Evolutionary conservation across 495 filamentous ascomycete genomes (phyloP), one percentile per base, ranked within the genome.

Genomic region (Polyplosphaeria fusca): DNA sequence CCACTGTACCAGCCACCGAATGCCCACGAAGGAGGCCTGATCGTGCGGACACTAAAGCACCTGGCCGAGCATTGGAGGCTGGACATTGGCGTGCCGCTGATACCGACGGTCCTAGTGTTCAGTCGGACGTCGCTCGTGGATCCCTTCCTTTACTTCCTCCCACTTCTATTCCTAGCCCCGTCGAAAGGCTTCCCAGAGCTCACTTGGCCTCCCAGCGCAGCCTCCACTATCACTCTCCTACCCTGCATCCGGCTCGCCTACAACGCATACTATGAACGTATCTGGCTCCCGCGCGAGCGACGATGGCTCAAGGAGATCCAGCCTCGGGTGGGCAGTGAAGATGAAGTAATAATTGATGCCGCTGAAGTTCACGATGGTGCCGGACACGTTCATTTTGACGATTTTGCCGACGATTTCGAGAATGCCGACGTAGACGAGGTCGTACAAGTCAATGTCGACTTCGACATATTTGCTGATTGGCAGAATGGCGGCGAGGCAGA

Each of bases 121-220:
- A 80, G 78, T 20, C 73, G 86, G 41, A 83, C 83, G 3, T 76
- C 70, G 1, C 72, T 82, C 35, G 80, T 77, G 5, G 82, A 86
- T 60, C 74, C 74, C 9, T 62, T 84, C 3, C 74, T 87, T 40
- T 80, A 86, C 3, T 75, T 84, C 16, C 70, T 86, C 20, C 83
- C 84, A 1, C 76, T 87, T 23, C 63, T 83, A 26, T 86, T 84
- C 65, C 81, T 84, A 65, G 77, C 77, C 12, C 55, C 68, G 30
- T 7, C 7, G 5, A 69, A 76, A 11, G 71, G 77, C n/a, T 64
- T 75, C 11, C 70, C 74, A 4, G 56, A 75, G 11, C 68, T 75
- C 18, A 56, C 77, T 14, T 95, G 89, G 89, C 89, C 89, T 13
- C 87, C 87, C 0, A 87, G 82, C 20, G 79, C 86, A 2, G 76